Base-by-base conservation (phyloP, 164 flowering plant species). In the Saururus chinensis region DNA sequence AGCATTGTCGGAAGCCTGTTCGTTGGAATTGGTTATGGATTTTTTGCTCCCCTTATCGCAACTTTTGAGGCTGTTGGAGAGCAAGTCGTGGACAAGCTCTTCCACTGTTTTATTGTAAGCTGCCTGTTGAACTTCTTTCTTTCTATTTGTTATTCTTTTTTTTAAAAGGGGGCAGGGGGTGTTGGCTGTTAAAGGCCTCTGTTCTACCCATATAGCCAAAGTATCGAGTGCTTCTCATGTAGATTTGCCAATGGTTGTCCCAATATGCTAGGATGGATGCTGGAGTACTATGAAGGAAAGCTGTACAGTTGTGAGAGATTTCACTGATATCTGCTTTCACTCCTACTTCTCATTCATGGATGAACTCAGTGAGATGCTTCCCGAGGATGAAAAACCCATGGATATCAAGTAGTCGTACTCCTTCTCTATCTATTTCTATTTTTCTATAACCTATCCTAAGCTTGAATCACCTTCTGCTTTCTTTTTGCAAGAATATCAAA, bases 301-400 rank as follows among this genome's bases (percentile, higher is more conserved):
- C 71, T 90, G 85, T 73, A 86, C 85, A 0, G 81, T 71, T 19
- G 98, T 93, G 45, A 73, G 72, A 40, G 98, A 93, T 63, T 79
- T 93, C 66, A 82, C 83, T 0, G 97, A 93, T 69, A 81, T 93
- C 66, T 90, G 92, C 76, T 93, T 88, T 73, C 91, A 90, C 67
- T 90, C 97, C 21, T 93, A 88, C 76, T 90, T 90, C 76, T 90
- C 96, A 60, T 83, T 65, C 75, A 90, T 90, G 95, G 95, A 93
- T 74, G 99, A 90, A 53, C 71, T 93, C 57, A 71, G 76, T 66
- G 89, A 87, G 65, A 72, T 71, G 40, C 59, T 81, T 35, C 76
- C 70, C 20, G 74, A 70, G 0, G 82, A 77, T 64, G 83, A 85
- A 60, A 72, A 76, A 58, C 88, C 91, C 14, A 30, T 78, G 40